Conservation (phyloP, 331 rosid genomes). For the Stylosanthes scabra region DNA sequence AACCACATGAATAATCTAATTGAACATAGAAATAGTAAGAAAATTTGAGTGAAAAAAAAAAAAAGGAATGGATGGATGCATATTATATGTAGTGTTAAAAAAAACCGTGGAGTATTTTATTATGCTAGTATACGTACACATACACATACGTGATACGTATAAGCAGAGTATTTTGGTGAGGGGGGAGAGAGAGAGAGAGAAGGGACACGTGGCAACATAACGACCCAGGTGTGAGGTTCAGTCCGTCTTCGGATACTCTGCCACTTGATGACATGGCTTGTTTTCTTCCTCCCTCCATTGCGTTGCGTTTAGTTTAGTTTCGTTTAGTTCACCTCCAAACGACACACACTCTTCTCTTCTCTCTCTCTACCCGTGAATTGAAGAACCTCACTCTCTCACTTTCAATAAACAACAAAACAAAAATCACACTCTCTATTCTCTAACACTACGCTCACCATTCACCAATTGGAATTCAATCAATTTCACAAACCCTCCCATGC, state of each 20-base stretch:
- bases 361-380: slow-evolving; percentile 48
- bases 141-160: no score
- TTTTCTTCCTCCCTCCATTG: slow-evolving; percentile 37
- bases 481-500: not conserved
- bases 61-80: no score
- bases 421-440: not conserved
- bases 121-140: no score
- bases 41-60: no score
- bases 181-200: not conserved
- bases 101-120: no score
- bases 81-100: no score
- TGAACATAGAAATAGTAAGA: no score
- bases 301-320: not conserved
- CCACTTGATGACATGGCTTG: slow-evolving; percentile 39
- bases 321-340: not conserved
- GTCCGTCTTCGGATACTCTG: slow-evolving; percentile 63
- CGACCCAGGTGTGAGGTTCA: slow-evolving; percentile 57
- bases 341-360: not conserved
- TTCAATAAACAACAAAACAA: slow-evolving; percentile 9
- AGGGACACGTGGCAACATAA: slow-evolving; percentile 59
- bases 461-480: slow-evolving; percentile 17
- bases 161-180: no score
- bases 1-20: no score
- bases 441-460: not conserved
- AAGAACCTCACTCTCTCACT: slow-evolving; percentile 21